Percentiles rank a stretch among this genome's conserved stretches.
Conservation (phyloP, 106 monocot species). For the Triglochin maritima region DNA sequence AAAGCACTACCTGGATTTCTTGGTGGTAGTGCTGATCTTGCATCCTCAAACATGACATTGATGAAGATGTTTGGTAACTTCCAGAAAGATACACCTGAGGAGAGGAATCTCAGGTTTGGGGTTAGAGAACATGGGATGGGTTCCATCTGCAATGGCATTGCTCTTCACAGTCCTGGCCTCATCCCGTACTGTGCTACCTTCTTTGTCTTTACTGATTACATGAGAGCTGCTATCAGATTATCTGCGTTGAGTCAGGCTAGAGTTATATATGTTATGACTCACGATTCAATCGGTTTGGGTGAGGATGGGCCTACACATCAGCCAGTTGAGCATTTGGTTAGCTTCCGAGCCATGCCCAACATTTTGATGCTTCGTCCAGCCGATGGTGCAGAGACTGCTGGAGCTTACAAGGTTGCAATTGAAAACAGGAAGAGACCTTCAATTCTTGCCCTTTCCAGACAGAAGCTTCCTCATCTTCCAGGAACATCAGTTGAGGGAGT, state of each 20-base stretch:
- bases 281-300: conserved; percentile 79
- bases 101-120: conserved; percentile 67
- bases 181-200: conserved; percentile 75
- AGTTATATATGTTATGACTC: conserved; percentile 83
- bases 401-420: conserved; percentile 60
- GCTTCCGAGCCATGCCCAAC: conserved; percentile 81
- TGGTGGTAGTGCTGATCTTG: conserved; percentile 72
- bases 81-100: conserved; percentile 57
- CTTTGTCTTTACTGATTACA: conserved; percentile 87
- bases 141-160: conserved; percentile 74
- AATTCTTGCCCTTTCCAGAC: conserved; percentile 58
- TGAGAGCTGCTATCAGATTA: conserved; percentile 61
- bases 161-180: conserved; percentile 58
- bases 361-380: conserved; percentile 66
- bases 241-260: conserved; percentile 50
- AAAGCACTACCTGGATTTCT: conserved; percentile 60
- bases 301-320: conserved; percentile 93
- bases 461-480: conserved; percentile 70
- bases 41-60: conserved; percentile 72
- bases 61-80: conserved; percentile 65
- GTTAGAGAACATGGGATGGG: conserved; percentile 82
- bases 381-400: conserved; percentile 75
- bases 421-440: conserved; percentile 54
- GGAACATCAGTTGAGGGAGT: conserved; percentile 62
- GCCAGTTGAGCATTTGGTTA: conserved; percentile 65